Base-by-base conservation (phyloP, 352 stramenopile genomes). In the Phytophthora palmivora region DNA sequence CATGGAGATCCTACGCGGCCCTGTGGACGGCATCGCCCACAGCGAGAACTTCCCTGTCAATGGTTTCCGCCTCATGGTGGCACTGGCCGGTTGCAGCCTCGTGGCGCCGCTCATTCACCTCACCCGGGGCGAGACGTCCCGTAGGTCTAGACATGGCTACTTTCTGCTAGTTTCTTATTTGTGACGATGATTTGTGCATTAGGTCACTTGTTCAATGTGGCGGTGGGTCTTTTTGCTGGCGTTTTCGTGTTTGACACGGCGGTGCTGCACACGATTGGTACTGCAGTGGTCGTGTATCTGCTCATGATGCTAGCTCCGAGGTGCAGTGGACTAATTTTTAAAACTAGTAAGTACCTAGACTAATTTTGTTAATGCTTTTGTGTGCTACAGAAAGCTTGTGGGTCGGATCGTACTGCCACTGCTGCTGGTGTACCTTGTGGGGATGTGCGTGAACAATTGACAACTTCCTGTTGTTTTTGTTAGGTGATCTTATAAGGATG, bases 161-260 rank as follows among this genome's bases (percentile, higher is more conserved):
- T 21, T 49, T 28, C 16, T 6, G 42, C 15, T 12, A 30, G 10
- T 39, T 46, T 51, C 2, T 19, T 47, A 50, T 46, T 52, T 28
- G 24, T 42, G 45, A 18, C 26, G 30, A 45, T 6, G 8, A 37
- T 58, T 46, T 22, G 32, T 53, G 26, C 32, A 55, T 37, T 37
- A 94, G 85, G 84, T 18, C 87, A 95, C 46, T 45, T 88, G 59
- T 90, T 92, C 34, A 94, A 92, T 55, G 67, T 88, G 19, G 53
- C 70, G 18, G 56, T 76, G n/a, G 87, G 87, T 9, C 43, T 93
- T 15, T 82, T 79, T 42, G 81, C 67, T 0, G 87, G 84, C 22
- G 62, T 79, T 37, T 95, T 93, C 41, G 87, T 95, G 30, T 95
- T 94, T 46, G 87, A 92, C 60, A 79, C 74, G 57, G 87, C 81